Evolutionary conservation across 2,329 filamentous ascomycete genomes (phyloP).

Genomic region (Cryphonectria radicalis): DNA sequence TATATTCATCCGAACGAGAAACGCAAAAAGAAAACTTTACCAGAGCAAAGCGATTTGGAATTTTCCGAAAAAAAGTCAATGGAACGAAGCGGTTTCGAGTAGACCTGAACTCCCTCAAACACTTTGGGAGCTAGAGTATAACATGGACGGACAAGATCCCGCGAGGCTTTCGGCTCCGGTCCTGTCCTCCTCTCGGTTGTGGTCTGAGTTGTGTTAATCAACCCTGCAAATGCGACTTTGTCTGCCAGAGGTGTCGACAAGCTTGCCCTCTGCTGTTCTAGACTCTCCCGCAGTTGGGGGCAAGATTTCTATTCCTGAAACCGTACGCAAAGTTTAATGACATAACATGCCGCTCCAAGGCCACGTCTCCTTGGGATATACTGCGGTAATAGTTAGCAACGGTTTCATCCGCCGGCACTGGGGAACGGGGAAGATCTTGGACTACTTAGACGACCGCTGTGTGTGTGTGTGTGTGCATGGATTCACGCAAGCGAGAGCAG

Average conservation of each 20-base stretch:
- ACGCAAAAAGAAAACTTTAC: background rate
- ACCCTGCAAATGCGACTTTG: too few relatives aligned
- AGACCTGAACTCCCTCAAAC: background rate
- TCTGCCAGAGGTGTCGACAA: too few relatives aligned
- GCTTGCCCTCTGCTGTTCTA: background rate
- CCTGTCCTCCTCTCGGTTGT: background rate
- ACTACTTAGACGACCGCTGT: background rate
- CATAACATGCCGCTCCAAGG: background rate
- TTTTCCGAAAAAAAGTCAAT: background rate
- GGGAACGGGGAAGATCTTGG: background rate
- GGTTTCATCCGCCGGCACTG: background rate
- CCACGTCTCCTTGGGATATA: background rate
- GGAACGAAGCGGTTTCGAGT: background rate
- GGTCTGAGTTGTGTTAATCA: too few relatives aligned
- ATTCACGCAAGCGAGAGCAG: background rate
- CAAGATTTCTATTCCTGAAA: background rate
- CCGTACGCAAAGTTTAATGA: background rate
- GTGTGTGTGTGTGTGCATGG: background rate
- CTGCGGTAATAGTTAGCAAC: background rate
- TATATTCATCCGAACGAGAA: background rate
- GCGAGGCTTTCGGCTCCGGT: background rate
- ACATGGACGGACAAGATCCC: background rate
- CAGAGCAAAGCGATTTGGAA: background rate
- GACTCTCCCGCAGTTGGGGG: background rate
- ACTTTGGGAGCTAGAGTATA: background rate